Evolutionary conservation across 257 asterid genomes (phyloP), one percentile per base, ranked within the genome.

Genomic region (Osmanthus fragrans): DNA sequence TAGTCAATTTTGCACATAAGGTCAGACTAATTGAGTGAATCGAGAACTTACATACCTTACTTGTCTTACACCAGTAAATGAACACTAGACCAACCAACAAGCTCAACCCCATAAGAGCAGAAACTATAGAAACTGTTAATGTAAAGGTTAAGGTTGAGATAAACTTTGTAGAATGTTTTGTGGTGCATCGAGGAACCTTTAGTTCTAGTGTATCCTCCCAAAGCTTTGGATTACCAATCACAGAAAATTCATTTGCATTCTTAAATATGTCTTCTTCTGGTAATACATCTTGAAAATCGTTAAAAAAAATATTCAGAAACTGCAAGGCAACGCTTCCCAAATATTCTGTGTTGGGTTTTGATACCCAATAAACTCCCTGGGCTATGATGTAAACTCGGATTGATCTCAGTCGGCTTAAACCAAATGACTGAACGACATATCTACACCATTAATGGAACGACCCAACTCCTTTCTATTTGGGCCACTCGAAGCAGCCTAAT

Each of bases 171-270:
- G 29, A 36, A 49, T 25, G 66, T 75, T 54, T 18, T 8, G 25
- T 18, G 49, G 70, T 18, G 25, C 88, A 84, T 45, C 65, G 49
- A 42, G 88, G 83, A 58, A 84, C 71, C 19, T 72, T 37, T 39
- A 84, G 37, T 27, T 72, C 76, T 23, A 65, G 63, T 75, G 69
- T 73, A 54, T 80, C 83, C 36, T 82, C 82, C 79, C 82, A 81
- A 29, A 84, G 79, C 32, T 69, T 76, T 11, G 18, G 34, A 49
- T 84, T 79, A 5, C 83, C 85, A 27, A 27, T 23, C 2, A 81
- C 34, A 7, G 88, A 81, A 77, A 81, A 15, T 58, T 76, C 74
- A 27, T 76, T 60, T 36, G 68, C 63, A 27, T 84, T 78, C 36
- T 66, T 66, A 70, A 84, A 81, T 30, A 84, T 29, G 2, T 84